A percentile compares a stretch with the other conserved stretches of the same genome.
Evolutionary conservation across 495 filamentous ascomycete genomes (phyloP).

Genomic region (Xylaria telfairii): DNA sequence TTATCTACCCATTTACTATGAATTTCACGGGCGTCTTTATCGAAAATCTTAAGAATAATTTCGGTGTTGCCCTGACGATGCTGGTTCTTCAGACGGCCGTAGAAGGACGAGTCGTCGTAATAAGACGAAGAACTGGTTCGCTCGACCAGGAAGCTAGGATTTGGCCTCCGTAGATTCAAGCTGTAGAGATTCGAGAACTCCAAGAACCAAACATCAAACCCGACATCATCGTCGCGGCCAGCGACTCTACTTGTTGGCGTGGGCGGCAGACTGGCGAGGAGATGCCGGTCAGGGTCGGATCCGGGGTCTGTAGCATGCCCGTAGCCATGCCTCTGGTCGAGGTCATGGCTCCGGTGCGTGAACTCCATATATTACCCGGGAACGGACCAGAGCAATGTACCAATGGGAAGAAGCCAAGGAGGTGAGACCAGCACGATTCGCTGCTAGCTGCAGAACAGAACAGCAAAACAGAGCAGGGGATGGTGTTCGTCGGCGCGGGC

Average conservation of each 20-base stretch:
- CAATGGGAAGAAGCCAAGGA: conserved; percentile 8
- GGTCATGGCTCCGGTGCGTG: conserved; percentile 16
- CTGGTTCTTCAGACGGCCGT: conserved; percentile 31
- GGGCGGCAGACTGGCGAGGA: not conserved
- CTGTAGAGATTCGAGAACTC: conserved; percentile 40
- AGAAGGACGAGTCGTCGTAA: conserved; percentile 34
- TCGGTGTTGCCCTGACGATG: conserved; percentile 30
- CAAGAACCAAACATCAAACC: conserved; percentile 41
- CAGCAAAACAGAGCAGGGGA: not conserved
- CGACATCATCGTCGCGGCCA: not conserved
- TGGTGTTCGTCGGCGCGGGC: not conserved
- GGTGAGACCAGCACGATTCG: conserved; percentile 3
- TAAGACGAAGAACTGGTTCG: conserved; percentile 24
- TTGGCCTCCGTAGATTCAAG: conserved; percentile 33
- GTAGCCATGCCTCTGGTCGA: conserved; percentile 11
- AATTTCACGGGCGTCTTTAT: conserved; percentile 32
- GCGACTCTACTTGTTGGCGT: conserved; percentile 27
- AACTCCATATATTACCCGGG: conserved; percentile 8
- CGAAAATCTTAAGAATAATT: conserved; percentile 29
- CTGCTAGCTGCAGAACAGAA: not conserved
- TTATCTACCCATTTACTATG: conserved; percentile 41
- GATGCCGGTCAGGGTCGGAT: conserved; percentile 9
- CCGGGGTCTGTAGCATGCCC: not conserved
- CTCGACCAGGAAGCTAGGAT: conserved; percentile 29
- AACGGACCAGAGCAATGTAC: not conserved